phyloP scores from a whole-genome alignment of 2,329 filamentous ascomycete species.

The Colletotrichum neosansevieriae region DNA sequence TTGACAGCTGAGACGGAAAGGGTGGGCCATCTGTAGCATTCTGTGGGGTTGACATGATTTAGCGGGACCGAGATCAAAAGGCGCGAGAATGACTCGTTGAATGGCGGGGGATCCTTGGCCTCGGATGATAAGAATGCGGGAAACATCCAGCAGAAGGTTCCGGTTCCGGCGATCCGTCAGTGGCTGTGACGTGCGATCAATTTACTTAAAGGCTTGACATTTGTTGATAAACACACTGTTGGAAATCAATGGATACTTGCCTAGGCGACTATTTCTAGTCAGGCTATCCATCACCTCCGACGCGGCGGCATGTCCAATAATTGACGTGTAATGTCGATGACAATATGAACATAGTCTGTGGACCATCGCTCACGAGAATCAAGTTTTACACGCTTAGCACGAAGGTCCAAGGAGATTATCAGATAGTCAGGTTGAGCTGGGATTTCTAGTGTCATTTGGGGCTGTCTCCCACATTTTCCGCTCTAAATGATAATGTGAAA shows the following conservation, averaged over 20 bases:
- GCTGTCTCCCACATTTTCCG: background rate
- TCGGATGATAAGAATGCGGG: constrained; percentile 28
- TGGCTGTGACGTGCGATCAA: background rate
- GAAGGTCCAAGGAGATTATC: constrained; percentile 10
- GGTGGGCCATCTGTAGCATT: constrained; percentile 1
- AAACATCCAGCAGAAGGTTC: constrained; percentile 29
- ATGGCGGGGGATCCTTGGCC: constrained; percentile 17
- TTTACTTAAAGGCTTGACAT: constrained; percentile 17
- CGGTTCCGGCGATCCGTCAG: constrained; percentile 34
- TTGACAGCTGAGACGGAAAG: constrained; percentile 6
- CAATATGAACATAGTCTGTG: background rate
- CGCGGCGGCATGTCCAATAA: background rate
- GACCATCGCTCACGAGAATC: too few relatives aligned
- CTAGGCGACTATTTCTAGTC: background rate
- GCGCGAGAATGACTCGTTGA: constrained; percentile 22
- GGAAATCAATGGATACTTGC: background rate
- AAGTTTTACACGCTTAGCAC: too few relatives aligned
- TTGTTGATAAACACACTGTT: background rate
- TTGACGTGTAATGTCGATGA: background rate
- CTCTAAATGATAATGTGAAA: too few relatives aligned
- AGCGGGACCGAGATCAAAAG: constrained; percentile 25
- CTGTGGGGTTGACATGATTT: constrained; percentile 26
- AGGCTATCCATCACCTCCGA: background rate
- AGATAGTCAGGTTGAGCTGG: background rate
- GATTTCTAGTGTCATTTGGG: fast-evolving